Percentiles rank a stretch among this genome's conserved stretches.
phyloP scores from a whole-genome alignment of 2,329 filamentous ascomycete species.

The Zasmidium angulare region DNA sequence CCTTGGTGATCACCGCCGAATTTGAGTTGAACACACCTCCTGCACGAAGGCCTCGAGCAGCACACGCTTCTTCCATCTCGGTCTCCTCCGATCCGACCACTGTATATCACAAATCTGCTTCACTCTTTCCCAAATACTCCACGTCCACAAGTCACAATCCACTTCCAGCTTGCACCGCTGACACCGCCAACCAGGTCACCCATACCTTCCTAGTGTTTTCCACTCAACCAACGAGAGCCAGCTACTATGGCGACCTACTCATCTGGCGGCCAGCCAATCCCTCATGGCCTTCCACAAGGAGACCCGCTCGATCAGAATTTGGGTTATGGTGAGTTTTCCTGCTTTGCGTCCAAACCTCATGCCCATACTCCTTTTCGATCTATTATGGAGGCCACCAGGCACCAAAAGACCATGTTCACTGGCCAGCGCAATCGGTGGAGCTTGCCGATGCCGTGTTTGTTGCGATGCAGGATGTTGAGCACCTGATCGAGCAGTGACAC shows the following conservation, averaged over 20 bases:
- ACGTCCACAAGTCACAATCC: background rate
- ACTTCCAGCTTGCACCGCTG: conserved; percentile 3
- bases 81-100: background rate
- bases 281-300: conserved; percentile 14
- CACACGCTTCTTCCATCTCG: conserved; percentile 8
- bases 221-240: background rate
- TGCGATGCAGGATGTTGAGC: background rate
- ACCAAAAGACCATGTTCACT: background rate
- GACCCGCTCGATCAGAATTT: conserved; percentile 14
- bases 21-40: conserved; percentile 19
- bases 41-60: background rate
- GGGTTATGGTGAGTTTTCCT: conserved; percentile 17
- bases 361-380: background rate
- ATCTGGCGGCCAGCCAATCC: conserved; percentile 11
- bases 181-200: conserved; percentile 1
- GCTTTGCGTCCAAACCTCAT: background rate
- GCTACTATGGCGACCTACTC: conserved; percentile 19
- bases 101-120: background rate
- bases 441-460: conserved; percentile 4
- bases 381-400: background rate
- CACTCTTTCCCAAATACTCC: conserved; percentile 1
- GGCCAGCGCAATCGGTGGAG: background rate
- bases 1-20: conserved; percentile 16
- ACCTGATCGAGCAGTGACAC: conserved; percentile 2
- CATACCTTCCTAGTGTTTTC: background rate